Percentiles rank a stretch among this genome's conserved stretches.
These are phyloP conservation scores for Boletus barrowsii DNA, from an alignment of 768 basidiomycete species.

Conservation along the genomic window DNA sequence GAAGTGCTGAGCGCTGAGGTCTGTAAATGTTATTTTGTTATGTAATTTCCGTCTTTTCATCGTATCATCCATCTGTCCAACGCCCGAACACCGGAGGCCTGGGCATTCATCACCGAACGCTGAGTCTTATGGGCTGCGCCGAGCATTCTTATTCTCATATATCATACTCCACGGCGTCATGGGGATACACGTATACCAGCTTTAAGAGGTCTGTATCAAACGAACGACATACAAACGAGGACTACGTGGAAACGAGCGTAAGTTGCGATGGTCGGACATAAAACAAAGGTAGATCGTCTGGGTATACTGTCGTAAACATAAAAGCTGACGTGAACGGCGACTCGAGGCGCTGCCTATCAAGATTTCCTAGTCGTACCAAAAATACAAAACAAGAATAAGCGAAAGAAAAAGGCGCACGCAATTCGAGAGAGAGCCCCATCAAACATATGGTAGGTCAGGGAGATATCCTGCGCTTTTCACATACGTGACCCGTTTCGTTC, in stretches of 20 bases:
- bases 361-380: conserved; percentile 15
- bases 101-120: not conserved
- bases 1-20: too few species aligned
- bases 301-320: conserved; percentile 21
- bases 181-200: conserved; percentile 1
- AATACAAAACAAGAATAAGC: not conserved
- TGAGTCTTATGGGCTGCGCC: not conserved
- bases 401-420: not conserved
- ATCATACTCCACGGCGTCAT: not conserved
- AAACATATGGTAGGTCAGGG: conserved; percentile 24
- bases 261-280: conserved; percentile 7
- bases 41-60: conserved; percentile 14
- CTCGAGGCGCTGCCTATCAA: conserved; percentile 19
- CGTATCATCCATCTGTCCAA: not conserved
- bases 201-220: conserved; percentile 5
- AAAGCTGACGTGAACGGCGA: conserved; percentile 8
- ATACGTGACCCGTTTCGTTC: conserved; percentile 29
- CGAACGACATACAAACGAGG: conserved; percentile 17
- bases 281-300: conserved; percentile 12
- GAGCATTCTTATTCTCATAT: not conserved
- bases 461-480: conserved; percentile 30
- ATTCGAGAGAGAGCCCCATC: not conserved
- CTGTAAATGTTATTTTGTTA: not conserved
- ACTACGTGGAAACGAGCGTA: conserved; percentile 21
- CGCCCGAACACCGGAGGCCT: not conserved